Conservation (phyloP, 257 asterid genomes). For the Dorcoceras hygrometricum region DNA sequence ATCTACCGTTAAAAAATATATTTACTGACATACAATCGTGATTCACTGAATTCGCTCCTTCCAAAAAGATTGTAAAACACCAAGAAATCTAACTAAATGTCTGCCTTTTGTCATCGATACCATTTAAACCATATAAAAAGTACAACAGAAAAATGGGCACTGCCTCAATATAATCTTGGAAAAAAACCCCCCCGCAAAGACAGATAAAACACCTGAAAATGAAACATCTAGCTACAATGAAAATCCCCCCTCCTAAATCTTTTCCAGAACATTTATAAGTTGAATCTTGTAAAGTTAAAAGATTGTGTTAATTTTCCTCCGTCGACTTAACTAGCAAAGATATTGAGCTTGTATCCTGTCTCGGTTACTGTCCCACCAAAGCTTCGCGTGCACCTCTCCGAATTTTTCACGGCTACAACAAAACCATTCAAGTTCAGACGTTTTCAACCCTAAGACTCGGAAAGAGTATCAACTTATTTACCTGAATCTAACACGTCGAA, state of each 20-base stretch:
- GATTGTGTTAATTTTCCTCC: background rate
- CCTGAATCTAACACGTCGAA: slow-evolving; percentile 59
- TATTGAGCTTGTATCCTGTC: slow-evolving; percentile 90
- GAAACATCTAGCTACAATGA: background rate
- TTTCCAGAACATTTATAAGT: background rate
- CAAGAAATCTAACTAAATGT: background rate
- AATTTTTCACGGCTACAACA: slow-evolving; percentile 73
- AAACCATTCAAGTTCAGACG: background rate
- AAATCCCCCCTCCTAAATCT: background rate
- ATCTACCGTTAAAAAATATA: too few relatives aligned
- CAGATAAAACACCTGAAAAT: background rate
- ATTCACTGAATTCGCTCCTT: background rate
- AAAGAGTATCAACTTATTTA: background rate
- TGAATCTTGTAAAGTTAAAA: background rate
- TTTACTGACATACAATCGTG: background rate
- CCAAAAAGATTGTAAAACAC: background rate
- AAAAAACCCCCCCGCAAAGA: background rate
- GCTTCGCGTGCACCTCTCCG: slow-evolving; percentile 87
- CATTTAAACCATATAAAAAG: background rate
- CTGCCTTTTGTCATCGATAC: background rate
- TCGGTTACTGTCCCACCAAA: slow-evolving; percentile 95
- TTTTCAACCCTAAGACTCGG: background rate
- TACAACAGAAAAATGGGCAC: background rate
- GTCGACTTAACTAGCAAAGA: slow-evolving; percentile 47
- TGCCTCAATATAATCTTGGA: background rate